Conservation (phyloP, 805 yeast genomes). For the Cyberlindnera americana region DNA sequence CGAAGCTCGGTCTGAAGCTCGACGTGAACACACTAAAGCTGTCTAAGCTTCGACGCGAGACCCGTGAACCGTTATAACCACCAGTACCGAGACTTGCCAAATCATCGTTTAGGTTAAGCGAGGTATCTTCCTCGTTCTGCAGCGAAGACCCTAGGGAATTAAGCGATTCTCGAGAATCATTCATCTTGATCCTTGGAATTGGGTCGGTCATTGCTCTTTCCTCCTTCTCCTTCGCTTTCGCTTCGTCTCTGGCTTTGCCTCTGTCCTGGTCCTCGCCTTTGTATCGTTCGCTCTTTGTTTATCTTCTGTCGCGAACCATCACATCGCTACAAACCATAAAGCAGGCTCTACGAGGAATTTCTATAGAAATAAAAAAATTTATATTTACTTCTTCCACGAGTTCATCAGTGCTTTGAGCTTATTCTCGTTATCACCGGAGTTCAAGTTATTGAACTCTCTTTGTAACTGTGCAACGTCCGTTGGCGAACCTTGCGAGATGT, state of each 20-base stretch:
- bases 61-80: conserved; percentile 12
- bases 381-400: conserved; percentile 28
- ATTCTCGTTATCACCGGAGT: conserved; percentile 5
- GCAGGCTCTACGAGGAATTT: too few species aligned
- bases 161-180: conserved; percentile 9
- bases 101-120: conserved; percentile 33
- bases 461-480: conserved; percentile 19
- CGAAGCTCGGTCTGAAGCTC: conserved; percentile 31
- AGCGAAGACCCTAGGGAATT: conserved; percentile 16
- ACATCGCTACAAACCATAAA: too few species aligned
- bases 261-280: too few species aligned
- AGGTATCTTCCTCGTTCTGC: conserved; percentile 16
- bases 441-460: conserved; percentile 18
- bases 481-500: conserved; percentile 27
- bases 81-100: conserved; percentile 26
- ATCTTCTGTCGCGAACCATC: too few species aligned
- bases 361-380: too few species aligned
- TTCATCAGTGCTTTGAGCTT: conserved; percentile 19
- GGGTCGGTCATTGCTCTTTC: background rate
- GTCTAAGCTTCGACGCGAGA: conserved; percentile 30
- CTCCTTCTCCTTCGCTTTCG: background rate
- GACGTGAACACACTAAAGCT: conserved; percentile 28
- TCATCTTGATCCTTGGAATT: conserved; percentile 8
- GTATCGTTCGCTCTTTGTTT: too few species aligned
- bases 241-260: too few species aligned